These are phyloP conservation scores for Firmiana major DNA, from an alignment of 345 rosid species.

Conservation along the genomic window DNA sequence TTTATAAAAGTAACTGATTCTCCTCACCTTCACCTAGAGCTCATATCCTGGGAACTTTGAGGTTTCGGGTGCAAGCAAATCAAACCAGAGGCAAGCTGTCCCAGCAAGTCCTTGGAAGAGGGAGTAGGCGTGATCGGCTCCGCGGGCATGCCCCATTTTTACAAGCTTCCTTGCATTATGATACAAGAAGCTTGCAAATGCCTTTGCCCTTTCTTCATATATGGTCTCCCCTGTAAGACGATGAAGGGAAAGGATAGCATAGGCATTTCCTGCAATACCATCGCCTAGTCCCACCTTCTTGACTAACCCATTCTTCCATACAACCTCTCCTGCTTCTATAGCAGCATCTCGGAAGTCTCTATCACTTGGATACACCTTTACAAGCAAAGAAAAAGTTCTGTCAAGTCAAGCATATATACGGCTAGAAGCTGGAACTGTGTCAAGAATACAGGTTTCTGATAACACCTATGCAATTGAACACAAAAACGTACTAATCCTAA, in stretches of 20 bases:
- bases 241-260: slow-evolving; percentile 71
- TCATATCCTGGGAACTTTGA: slow-evolving; percentile 85
- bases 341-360: slow-evolving; percentile 78
- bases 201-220: slow-evolving; percentile 73
- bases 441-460: neutral
- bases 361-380: slow-evolving; percentile 56
- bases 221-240: slow-evolving; percentile 68
- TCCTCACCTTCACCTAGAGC: slow-evolving; percentile 26
- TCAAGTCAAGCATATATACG: neutral
- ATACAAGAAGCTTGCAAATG: slow-evolving; percentile 66
- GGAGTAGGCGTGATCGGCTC: slow-evolving; percentile 42
- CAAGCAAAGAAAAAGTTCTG: neutral
- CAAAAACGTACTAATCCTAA: too few relatives aligned
- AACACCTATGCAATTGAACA: too few relatives aligned
- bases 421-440: neutral
- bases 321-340: slow-evolving; percentile 96
- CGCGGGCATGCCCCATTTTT: slow-evolving; percentile 6
- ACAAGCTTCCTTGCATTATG: slow-evolving; percentile 36
- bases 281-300: slow-evolving; percentile 80
- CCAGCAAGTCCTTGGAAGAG: slow-evolving; percentile 82
- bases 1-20: neutral
- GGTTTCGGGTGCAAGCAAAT: slow-evolving; percentile 41
- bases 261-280: slow-evolving; percentile 80
- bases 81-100: slow-evolving; percentile 70
- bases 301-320: slow-evolving; percentile 82